Percentiles rank a stretch among this genome's conserved stretches.
Evolutionary conservation across 805 yeast species (phyloP).

Genomic region (Myxozyma geophila): DNA sequence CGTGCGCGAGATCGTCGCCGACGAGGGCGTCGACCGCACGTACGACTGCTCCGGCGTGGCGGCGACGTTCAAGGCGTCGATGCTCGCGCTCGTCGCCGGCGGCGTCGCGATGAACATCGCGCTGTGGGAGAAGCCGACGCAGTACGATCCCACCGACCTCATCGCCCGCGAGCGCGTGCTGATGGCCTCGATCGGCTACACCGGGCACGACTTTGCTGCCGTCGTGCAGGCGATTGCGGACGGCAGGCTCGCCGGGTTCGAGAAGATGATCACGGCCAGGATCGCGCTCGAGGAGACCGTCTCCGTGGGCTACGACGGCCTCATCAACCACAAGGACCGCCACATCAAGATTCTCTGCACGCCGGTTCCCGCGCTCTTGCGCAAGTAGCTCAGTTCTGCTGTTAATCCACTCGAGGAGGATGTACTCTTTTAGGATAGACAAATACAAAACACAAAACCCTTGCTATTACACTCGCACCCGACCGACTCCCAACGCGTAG

Average conservation of each 20-base stretch:
- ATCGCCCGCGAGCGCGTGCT: constrained; percentile 59
- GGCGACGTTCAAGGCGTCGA: constrained; percentile 57
- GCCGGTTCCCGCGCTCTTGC: constrained; percentile 14
- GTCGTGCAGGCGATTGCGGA: constrained; percentile 57
- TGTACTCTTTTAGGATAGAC: no score
- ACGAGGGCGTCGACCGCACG: constrained; percentile 55
- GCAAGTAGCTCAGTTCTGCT: background rate
- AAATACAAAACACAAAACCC: no score
- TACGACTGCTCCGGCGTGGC: constrained; percentile 63
- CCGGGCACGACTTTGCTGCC: constrained; percentile 59
- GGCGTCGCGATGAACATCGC: constrained; percentile 70
- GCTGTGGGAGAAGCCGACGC: constrained; percentile 59
- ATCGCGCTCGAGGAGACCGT: constrained; percentile 57
- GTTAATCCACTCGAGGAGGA: no score
- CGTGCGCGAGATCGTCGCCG: constrained; percentile 46
- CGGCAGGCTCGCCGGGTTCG: constrained; percentile 51
- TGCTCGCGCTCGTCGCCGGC: constrained; percentile 55
- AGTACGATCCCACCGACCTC: constrained; percentile 59
- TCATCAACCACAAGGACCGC: constrained; percentile 57
- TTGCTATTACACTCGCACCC: no score
- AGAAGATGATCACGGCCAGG: constrained; percentile 57
- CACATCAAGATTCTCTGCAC: constrained; percentile 36
- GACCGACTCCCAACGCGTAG: no score
- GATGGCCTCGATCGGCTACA: constrained; percentile 67
- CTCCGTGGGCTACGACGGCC: constrained; percentile 57